phyloP scores from a whole-genome alignment of 2,329 filamentous ascomycete genomes.

The Ceratocystis colombiana region DNA sequence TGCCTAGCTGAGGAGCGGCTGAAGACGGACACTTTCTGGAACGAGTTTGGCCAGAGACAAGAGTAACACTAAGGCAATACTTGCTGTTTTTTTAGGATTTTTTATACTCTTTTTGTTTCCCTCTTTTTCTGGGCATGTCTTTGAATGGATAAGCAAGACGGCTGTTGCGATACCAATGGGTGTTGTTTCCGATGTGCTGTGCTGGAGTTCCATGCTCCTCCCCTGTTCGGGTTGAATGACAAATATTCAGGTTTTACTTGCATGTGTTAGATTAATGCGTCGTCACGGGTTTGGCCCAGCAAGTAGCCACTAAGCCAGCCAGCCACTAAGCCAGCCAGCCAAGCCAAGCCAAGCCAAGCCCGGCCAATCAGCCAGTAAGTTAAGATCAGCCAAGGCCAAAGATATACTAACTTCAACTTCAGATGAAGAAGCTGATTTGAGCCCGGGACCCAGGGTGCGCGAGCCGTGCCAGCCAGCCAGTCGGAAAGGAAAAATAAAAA shows the following conservation, averaged over 20 bases:
- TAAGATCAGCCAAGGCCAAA: neutral
- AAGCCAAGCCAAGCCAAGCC: neutral
- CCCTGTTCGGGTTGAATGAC: neutral
- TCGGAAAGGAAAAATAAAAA: neutral
- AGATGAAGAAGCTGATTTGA: neutral
- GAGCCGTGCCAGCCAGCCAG: neutral
- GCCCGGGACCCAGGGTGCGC: neutral
- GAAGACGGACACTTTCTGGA: slow-evolving; percentile 22
- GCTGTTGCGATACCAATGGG: too few relatives aligned
- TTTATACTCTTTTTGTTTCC: neutral
- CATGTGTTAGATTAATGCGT: too few relatives aligned
- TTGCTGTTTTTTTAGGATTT: neutral
- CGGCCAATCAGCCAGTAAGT: neutral
- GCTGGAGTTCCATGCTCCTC: too few relatives aligned
- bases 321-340: neutral
- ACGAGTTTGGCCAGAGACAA: slow-evolving; percentile 16
- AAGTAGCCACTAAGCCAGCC: neutral
- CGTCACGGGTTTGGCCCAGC: too few relatives aligned
- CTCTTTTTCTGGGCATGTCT: neutral
- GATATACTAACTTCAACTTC: neutral
- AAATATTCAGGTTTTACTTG: neutral
- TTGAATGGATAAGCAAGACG: too few relatives aligned
- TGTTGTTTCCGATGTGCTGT: too few relatives aligned
- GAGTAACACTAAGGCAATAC: neutral
- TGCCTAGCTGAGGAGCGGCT: slow-evolving; percentile 20